Evolutionary conservation across 2,329 filamentous ascomycete genomes (phyloP), one percentile per base, ranked within the genome.

Genomic region (Scytalidium sp.): DNA sequence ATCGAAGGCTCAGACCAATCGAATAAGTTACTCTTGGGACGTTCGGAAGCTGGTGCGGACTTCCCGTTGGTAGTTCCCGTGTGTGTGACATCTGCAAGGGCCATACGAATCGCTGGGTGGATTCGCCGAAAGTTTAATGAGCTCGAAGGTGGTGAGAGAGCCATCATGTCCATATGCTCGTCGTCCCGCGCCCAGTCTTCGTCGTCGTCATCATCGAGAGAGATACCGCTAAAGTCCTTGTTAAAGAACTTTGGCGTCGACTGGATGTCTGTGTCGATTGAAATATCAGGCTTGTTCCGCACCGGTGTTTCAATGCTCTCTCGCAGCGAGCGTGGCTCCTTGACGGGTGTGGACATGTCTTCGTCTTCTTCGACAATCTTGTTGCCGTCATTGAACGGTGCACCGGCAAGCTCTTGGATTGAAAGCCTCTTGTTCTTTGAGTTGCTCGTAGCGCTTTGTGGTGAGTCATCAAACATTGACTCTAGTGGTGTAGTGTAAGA

Each of bases 401-500:
- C 79, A 6, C 47, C 51, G 23, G 62, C 45, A 20, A 65, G 55
- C 41, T 67, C 64, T 36, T 65, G 62, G 48, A 64, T 59, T 11
- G 60, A 64, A 20, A 64, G 56, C 32, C 60, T 53, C 44, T 63
- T 62, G 29, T 43, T 55, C 42, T 62, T 66, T 21, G 53, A 36
- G 53, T 55, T 77, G 47, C 75, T 72, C 17, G 76, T 75, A 1
- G 79, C 78, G 62, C 77, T 80, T 7, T 82, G 80, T 29, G 85
- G 86, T 13, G 87, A 89, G 59, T 92, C 88, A 67, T 92, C 87
- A 66, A 91, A 92, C 74, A 91, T 88, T 20, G 83, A 88, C 62
- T 91, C 87, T 45, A 91, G 72, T 15, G 87, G 86, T 22, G 85
- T 87, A 63, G 89, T 83, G 43, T 83, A 78, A 27, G 82, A 80